Base-by-base conservation (phyloP, 2,329 filamentous ascomycete genomes). In the Pochonia chlamydosporia region DNA sequence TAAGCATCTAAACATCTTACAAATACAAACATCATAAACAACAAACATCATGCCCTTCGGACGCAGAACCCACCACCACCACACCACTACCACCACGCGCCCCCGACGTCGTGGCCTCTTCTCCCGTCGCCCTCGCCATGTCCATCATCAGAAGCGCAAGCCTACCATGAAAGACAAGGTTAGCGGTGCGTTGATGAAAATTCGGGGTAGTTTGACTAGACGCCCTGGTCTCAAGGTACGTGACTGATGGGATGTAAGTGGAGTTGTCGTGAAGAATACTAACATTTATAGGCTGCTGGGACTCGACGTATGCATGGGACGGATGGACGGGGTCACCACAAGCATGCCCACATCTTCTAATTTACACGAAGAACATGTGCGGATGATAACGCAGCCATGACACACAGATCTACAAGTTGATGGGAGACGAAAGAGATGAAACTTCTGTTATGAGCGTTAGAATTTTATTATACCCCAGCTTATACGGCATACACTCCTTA, bases 141-240 rank as follows among this genome's bases (percentile, higher is more conserved):
- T 70, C 14, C 76, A 81, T 51, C 82, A 85, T 61, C 85, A 88
- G 46, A 78, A 80, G 62, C 81, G 86, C 59, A 80, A 83, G 58
- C 75, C 80, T 3, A 79, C 75, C 33, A 71, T 91, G 54, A 84
- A 84, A 40, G 87, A 92, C 70, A 92, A 91, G 68, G 76, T 92
- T 56, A 83, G 78, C 43, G 88, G 88, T 16, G 87, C 86, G 1
- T 71, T 92, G 63, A 74, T 87, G 70, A 88, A 79, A 71, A 66
- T 92, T 53, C 82, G 81, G 65, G 87, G 88, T 7, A 79, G 72
- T 46, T 61, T 92, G 48, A 90, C 84, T 1, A 67, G 79, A 41
- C 74, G 81, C 35, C 84, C 86, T 3, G 87, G 83, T 21, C 68
- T 85, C 54, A 91, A 91, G 82, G 81, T 81, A 66, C 51, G 62